Conservation (phyloP, 495 filamentous ascomycete species). For the Bombardia bombarda region DNA sequence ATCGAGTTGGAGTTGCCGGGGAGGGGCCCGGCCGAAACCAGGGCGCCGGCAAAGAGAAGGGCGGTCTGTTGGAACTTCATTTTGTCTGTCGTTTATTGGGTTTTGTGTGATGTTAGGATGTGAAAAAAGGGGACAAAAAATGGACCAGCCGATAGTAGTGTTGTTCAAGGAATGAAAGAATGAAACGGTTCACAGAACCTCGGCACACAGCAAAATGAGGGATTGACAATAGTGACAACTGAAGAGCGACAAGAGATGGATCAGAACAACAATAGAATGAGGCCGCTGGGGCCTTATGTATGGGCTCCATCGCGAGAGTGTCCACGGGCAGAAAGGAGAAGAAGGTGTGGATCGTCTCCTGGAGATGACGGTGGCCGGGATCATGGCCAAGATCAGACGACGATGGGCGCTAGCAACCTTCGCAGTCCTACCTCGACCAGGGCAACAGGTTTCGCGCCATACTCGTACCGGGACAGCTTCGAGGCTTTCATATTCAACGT, state of each 20-base stretch:
- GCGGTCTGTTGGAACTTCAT: conserved; percentile 34
- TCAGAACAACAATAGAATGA: conserved; percentile 6
- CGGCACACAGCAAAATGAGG: conserved; percentile 20
- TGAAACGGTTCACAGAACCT: conserved; percentile 38
- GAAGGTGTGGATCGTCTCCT: not conserved
- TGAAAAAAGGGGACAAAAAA: conserved; percentile 12
- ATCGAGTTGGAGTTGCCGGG: conserved; percentile 19
- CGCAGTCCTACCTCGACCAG: not conserved
- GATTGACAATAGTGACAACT: conserved; percentile 12
- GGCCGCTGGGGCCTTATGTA: not conserved
- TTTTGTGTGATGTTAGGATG: conserved; percentile 14
- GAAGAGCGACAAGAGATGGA: conserved; percentile 19
- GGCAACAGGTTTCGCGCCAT: no score
- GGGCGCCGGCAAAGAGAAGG: conserved; percentile 19
- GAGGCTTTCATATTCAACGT: no score
- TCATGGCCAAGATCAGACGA: conserved; percentile 2
- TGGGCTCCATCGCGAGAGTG: not conserved
- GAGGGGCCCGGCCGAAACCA: conserved; percentile 18
- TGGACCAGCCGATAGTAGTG: conserved; percentile 29
- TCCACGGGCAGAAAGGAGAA: not conserved
- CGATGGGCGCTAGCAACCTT: conserved; percentile 3
- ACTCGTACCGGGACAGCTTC: no score
- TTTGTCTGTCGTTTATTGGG: no score
- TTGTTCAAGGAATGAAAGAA: conserved; percentile 22
- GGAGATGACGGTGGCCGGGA: not conserved